Conservation (phyloP, 2,329 filamentous ascomycete species). For the Aspergillus pseudonomiae region DNA sequence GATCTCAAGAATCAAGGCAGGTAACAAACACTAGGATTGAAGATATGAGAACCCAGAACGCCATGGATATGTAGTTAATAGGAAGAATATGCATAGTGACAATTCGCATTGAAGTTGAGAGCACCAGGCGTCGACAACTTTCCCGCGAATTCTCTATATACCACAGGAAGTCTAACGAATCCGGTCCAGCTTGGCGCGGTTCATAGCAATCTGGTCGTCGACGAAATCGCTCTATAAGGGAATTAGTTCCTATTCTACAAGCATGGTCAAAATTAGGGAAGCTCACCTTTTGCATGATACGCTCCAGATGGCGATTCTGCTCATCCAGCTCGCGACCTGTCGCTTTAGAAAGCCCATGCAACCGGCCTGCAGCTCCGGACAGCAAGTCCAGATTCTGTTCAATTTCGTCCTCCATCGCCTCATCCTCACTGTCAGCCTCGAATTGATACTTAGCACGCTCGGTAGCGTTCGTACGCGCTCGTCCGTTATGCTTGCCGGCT, state of each 20-base stretch:
- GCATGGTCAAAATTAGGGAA: not conserved
- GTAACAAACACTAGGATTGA: not conserved
- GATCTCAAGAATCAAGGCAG: not conserved
- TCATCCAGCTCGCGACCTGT: constrained; percentile 75
- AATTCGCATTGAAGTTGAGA: constrained; percentile 23
- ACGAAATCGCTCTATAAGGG: constrained; percentile 72
- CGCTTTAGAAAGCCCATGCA: constrained; percentile 73
- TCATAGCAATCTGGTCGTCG: constrained; percentile 79
- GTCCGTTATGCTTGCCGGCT: constrained; percentile 50
- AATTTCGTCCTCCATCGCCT: constrained; percentile 72
- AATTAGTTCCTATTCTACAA: constrained; percentile 24
- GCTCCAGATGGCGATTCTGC: constrained; percentile 77
- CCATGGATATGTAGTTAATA: constrained; percentile 22
- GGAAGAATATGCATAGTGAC: constrained; percentile 16
- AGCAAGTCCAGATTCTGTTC: constrained; percentile 66
- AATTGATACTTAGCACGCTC: constrained; percentile 76
- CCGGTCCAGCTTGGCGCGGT: constrained; percentile 70
- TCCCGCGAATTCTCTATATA: constrained; percentile 4
- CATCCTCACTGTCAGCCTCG: constrained; percentile 72
- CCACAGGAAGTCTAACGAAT: constrained; percentile 36
- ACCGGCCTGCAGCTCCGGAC: constrained; percentile 63
- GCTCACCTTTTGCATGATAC: constrained; percentile 75
- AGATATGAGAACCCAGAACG: constrained; percentile 19
- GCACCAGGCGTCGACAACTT: constrained; percentile 32
- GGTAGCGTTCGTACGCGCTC: constrained; percentile 56